Conservation (phyloP, 257 asterid genomes). For the Salvia rosmarinus region DNA sequence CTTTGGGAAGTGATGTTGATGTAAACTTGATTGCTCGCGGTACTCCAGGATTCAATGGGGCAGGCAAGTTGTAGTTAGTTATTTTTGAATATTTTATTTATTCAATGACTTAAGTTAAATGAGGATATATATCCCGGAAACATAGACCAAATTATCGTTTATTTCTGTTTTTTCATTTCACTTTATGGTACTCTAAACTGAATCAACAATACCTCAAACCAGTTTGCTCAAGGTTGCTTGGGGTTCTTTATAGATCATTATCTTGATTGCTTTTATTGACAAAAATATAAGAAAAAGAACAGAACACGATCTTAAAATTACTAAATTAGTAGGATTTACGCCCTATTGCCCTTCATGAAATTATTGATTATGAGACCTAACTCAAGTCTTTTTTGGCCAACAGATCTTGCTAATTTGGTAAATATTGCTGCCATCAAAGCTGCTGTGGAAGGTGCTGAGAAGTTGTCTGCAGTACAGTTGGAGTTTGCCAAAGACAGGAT, state of each 20-base stretch:
- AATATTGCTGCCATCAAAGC: constrained; percentile 98
- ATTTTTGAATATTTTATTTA: background rate
- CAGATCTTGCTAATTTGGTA: constrained; percentile 91
- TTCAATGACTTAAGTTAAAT: background rate
- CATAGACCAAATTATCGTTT: background rate
- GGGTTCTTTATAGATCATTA: background rate
- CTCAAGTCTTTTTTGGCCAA: constrained; percentile 25
- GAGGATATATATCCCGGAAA: background rate
- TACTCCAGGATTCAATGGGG: constrained; percentile 98
- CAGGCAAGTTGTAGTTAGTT: constrained; percentile 57
- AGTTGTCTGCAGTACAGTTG: constrained; percentile 70
- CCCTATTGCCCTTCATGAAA: background rate
- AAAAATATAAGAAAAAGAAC: background rate
- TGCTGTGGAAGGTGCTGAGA: constrained; percentile 97
- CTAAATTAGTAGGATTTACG: background rate
- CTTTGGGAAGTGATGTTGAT: constrained; percentile 82
- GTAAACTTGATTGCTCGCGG: constrained; percentile 93
- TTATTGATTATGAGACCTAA: background rate
- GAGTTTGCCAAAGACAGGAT: constrained; percentile 99
- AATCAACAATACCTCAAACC: background rate
- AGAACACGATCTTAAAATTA: background rate
- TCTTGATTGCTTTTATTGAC: constrained; percentile 24
- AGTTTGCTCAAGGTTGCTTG: constrained; percentile 3
- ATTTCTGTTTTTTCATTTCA: constrained; percentile 6
- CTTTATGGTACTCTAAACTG: constrained; percentile 14